Conservation (phyloP, 345 rosid genomes). For the Eutrema yunnanense region DNA sequence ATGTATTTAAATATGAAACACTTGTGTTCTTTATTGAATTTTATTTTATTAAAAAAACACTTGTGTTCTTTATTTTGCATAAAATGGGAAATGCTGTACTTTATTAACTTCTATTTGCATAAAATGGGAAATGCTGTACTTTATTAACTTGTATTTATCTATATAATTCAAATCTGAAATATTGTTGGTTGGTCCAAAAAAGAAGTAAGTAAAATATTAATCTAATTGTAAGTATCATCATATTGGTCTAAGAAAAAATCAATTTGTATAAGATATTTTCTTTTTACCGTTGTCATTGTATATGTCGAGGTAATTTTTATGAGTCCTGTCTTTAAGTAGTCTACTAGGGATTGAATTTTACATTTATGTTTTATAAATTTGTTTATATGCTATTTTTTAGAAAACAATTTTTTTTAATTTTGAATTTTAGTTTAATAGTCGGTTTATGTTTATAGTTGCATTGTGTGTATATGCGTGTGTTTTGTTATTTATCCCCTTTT, state of each 20-base stretch:
- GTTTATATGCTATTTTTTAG: no score
- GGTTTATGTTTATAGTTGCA: no score
- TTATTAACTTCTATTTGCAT: neutral
- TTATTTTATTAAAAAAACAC: neutral
- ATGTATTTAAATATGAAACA: slow-evolving; percentile 9
- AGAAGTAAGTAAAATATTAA: neutral
- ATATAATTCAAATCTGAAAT: neutral
- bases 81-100: neutral
- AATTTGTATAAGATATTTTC: neutral
- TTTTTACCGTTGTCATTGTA: neutral
- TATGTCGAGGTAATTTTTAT: neutral
- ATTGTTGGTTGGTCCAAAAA: neutral
- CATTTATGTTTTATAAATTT: no score
- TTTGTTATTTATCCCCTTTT: no score
- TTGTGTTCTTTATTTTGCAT: neutral
- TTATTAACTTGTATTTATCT: neutral
- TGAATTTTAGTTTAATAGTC: no score
- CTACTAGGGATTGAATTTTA: no score
- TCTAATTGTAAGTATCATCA: neutral
- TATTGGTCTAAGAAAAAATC: neutral
- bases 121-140: neutral
- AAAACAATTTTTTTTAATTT: no score
- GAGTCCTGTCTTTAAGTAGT: neutral
- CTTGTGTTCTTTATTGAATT: neutral
- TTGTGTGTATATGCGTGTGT: no score